These are phyloP conservation scores for Phyllosticta citribraziliensis DNA, from an alignment of 2,329 filamentous ascomycete genomes.

Conservation along the genomic window DNA sequence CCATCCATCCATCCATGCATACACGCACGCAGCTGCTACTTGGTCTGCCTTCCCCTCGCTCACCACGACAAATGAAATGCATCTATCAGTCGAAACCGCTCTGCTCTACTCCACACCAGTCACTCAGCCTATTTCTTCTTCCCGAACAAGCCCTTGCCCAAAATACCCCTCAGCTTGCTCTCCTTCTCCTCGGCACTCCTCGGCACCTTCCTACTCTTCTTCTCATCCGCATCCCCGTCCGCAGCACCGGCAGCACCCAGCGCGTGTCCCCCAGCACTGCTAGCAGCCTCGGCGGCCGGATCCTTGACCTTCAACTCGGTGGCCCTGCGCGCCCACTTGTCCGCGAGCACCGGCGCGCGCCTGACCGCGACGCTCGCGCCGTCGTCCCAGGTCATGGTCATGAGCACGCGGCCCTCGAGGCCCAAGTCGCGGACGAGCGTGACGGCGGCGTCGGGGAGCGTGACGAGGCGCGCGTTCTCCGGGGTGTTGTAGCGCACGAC, in stretches of 20 bases:
- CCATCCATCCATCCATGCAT: too few relatives aligned
- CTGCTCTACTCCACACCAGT: background rate
- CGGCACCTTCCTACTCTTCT: constrained; percentile 21
- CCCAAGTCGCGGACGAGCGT: constrained; percentile 64
- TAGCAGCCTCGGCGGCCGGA: constrained; percentile 16
- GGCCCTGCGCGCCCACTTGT: constrained; percentile 50
- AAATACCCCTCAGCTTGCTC: constrained; percentile 29
- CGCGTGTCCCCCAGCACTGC: constrained; percentile 11
- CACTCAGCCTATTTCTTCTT: constrained; percentile 3
- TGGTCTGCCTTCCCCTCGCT: too few relatives aligned
- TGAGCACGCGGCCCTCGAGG: constrained; percentile 58
- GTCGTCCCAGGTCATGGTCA: constrained; percentile 69
- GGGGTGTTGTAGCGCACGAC: constrained; percentile 16
- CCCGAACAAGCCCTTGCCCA: constrained; percentile 28
- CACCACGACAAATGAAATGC: too few relatives aligned
- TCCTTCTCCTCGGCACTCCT: constrained; percentile 28
- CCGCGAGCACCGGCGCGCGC: constrained; percentile 49
- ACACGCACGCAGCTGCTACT: too few relatives aligned
- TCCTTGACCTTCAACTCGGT: constrained; percentile 58
- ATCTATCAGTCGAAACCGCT: too few relatives aligned
- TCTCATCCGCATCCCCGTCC: constrained; percentile 17
- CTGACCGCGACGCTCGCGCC: constrained; percentile 48
- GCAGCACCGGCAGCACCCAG: background rate
- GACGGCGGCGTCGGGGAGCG: constrained; percentile 35
- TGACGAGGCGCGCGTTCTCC: constrained; percentile 21